Evolutionary conservation across 495 filamentous ascomycete species (phyloP), one percentile per base, ranked within the genome.

Genomic region (Penicillium malachiteum): DNA sequence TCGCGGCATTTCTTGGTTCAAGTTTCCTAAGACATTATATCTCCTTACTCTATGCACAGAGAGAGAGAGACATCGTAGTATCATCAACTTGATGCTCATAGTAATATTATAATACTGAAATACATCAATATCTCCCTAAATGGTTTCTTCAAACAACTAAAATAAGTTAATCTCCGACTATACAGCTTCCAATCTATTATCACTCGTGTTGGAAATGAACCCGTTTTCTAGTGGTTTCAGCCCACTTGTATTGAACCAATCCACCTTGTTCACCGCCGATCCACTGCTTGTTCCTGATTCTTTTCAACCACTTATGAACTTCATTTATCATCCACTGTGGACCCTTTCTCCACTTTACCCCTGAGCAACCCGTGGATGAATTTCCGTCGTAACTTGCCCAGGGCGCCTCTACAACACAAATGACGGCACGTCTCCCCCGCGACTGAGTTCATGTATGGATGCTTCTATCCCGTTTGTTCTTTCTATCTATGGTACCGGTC

Each of bases 271-370:
- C 55, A 42, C 47, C 51, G 59, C 50, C 40, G 60, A 62, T 62
- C 60, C 60, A 61, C 59, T 56, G 55, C 59, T 55, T 55, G 63
- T 66, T 62, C 65, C 63, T 68, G 58, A 35, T 51, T 33, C 35
- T 43, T 31, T 4, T 35, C 21, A 12, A 35, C 59, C 54, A 60
- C 32, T 58, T 34, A 57, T 12, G n/a, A 11, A 14, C 47, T 8
- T 44, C 41, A 38, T 37, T 4, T 26, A 18, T 38, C 38, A 6
- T 2, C 37, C 42, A 11, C 47, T 32, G 56, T 58, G 58, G 54
- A 42, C 56, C 58, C 13, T 30, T 18, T 18, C 40, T 54, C 65
- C 65, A 66, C 60, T 64, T 64, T 68, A 66, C 65, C 65, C 65
- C 65, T 68, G 65, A 68, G 57, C 51, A 60, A 50, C 56, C 65